Percentiles rank a stretch among this genome's conserved stretches.
Conservation (phyloP, 1,284 basidiomycete species). For the Schizophyllum commune region DNA sequence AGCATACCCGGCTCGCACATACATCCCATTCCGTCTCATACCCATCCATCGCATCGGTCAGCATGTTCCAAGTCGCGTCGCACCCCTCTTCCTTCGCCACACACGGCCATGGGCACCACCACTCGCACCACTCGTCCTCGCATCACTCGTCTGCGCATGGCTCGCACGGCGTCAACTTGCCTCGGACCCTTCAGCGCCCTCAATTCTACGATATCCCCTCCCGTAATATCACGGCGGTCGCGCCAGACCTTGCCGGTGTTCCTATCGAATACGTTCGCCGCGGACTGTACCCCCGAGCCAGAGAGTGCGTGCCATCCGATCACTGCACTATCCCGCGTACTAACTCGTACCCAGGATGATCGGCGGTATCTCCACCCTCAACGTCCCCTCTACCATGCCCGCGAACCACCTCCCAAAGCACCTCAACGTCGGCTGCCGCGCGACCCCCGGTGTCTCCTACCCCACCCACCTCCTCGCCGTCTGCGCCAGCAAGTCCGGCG, state of each 20-base stretch:
- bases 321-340: neutral
- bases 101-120: conserved; percentile 24
- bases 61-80: conserved; percentile 41
- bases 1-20: neutral
- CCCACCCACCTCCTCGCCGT: conserved; percentile 13
- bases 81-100: conserved; percentile 32
- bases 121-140: conserved; percentile 16
- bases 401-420: neutral
- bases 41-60: neutral
- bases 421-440: neutral
- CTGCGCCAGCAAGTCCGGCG: conserved; percentile 4
- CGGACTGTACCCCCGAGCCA: conserved; percentile 39
- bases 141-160: neutral
- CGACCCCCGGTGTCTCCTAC: neutral
- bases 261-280: conserved; percentile 55
- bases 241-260: conserved; percentile 48
- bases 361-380: neutral
- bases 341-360: conserved; percentile 21
- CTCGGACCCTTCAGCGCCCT: conserved; percentile 49
- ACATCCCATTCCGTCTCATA: no score
- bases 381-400: neutral
- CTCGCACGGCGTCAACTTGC: conserved; percentile 35
- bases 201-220: conserved; percentile 43
- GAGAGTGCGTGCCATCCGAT: neutral
- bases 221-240: conserved; percentile 41